Evolutionary conservation across 2,329 filamentous ascomycete species (phyloP).

Genomic region (Clonostachys solani): DNA sequence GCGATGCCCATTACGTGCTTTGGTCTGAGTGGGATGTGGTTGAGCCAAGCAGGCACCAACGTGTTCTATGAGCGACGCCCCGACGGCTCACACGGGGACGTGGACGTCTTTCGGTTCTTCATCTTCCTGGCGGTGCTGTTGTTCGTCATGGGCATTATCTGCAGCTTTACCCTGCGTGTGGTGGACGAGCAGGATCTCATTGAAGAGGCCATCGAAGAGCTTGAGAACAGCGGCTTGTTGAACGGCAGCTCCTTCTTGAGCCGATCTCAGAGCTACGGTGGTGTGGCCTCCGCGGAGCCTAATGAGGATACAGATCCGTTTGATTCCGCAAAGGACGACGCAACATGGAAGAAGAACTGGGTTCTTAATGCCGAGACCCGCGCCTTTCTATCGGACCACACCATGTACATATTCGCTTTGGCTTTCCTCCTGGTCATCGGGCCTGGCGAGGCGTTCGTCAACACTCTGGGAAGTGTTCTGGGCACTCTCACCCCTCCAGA

Average conservation of each 20-base stretch:
- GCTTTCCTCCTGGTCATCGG: constrained; percentile 93
- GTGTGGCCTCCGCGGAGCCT: constrained; percentile 37
- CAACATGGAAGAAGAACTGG: constrained; percentile 76
- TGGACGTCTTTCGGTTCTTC: constrained; percentile 83
- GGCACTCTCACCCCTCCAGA: constrained; percentile 70
- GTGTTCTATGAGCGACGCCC: constrained; percentile 66
- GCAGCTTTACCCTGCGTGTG: constrained; percentile 69
- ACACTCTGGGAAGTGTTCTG: constrained; percentile 93
- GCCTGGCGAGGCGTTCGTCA: constrained; percentile 96
- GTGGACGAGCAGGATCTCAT: constrained; percentile 86
- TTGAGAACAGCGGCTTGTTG: constrained; percentile 84
- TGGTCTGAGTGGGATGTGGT: constrained; percentile 92
- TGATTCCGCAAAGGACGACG: constrained; percentile 35
- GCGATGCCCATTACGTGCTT: constrained; percentile 90
- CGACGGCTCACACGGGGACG: constrained; percentile 58
- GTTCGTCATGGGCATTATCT: constrained; percentile 65
- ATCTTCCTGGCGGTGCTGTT: constrained; percentile 76
- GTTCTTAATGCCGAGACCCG: constrained; percentile 88
- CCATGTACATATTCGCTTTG: constrained; percentile 91
- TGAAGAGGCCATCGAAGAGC: constrained; percentile 81
- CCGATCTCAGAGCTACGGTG: constrained; percentile 58
- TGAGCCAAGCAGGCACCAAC: constrained; percentile 81
- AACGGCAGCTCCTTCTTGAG: constrained; percentile 71
- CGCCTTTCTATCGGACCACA: constrained; percentile 78
- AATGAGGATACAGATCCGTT: constrained; percentile 36